These are phyloP conservation scores for Nicotiana attenuata DNA, from an alignment of 257 asterid species.

Conservation along the genomic window DNA sequence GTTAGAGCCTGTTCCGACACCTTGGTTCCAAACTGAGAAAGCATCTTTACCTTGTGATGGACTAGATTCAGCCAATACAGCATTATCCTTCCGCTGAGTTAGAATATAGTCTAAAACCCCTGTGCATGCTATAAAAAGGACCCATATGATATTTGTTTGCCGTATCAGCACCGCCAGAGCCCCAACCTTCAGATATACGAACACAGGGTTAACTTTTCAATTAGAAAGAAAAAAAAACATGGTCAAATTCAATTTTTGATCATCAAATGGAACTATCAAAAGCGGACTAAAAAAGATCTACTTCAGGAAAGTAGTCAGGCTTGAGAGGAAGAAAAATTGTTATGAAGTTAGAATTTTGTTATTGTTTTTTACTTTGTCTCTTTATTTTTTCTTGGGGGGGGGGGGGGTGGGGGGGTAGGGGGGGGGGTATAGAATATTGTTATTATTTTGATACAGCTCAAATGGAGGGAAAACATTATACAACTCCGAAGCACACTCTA, in stretches of 20 bases:
- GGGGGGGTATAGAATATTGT: too few relatives aligned
- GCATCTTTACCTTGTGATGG: slow-evolving; percentile 35
- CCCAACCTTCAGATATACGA: slow-evolving; percentile 58
- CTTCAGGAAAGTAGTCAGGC: background rate
- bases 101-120: slow-evolving; percentile 54
- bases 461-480: background rate
- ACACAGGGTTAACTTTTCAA: background rate
- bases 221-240: background rate
- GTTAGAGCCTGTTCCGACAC: slow-evolving; percentile 33
- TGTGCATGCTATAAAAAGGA: slow-evolving; percentile 72
- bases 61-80: slow-evolving; percentile 25
- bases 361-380: background rate
- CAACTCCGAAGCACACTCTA: background rate
- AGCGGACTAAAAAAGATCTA: too few relatives aligned
- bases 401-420: too few relatives aligned
- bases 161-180: slow-evolving; percentile 73
- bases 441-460: background rate
- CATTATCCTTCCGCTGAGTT: slow-evolving; percentile 33
- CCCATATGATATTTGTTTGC: slow-evolving; percentile 93
- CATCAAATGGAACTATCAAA: background rate
- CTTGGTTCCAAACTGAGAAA: slow-evolving; percentile 21
- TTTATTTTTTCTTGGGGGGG: background rate
- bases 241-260: background rate
- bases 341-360: background rate
- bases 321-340: background rate